Evolutionary conservation across 306 rosid genomes (phyloP), one percentile per base, ranked within the genome.

Genomic region (Sechiopsis laciniata): DNA sequence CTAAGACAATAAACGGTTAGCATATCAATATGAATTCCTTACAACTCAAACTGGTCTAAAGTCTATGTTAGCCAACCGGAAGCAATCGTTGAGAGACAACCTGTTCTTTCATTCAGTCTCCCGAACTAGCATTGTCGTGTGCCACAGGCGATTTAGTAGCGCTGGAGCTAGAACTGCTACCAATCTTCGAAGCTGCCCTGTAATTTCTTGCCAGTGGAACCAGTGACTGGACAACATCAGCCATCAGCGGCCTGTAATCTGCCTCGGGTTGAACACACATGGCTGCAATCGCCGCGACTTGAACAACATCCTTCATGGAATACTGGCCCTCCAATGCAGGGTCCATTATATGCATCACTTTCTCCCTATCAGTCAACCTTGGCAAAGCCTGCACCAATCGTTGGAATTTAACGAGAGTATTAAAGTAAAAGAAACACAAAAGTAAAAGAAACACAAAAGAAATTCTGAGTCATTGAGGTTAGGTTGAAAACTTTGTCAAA

Each of bases 251-350:
- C 76, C 98, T 84, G 80, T 94, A 94, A 80, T 90, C 97, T 10
- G 95, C 92, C 83, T 90, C 98, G 0, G 96, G 97, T 74, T 94
- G 98, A 58, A 94, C 97, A 53, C 98, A 94, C 98, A 90, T 85
- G 29, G 96, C 87, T 35, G 98, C 97, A 74, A 94, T 90, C 26
- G 98, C 98, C 2, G 98, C 96, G 53, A 94, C 95, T 84, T 94
- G 98, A 82, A 94, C 82, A 53, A 86, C 95, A 74, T 90, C 98
- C 84, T 94, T 94, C 96, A 90, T 86, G 14, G 91, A 85, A 84
- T 90, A 87, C 70, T 87, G 97, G 65, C 95, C 97, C 80, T 90
- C 97, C 76, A 94, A 72, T 56, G 90, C 76, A 71, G 95, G 96
- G 84, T 94, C 98, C 97, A 90, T 88, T 37, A 94, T 94, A 75